Evolutionary conservation across 208 protist species (phyloP).

Genomic region (Trypanosomatidae sp.): DNA sequence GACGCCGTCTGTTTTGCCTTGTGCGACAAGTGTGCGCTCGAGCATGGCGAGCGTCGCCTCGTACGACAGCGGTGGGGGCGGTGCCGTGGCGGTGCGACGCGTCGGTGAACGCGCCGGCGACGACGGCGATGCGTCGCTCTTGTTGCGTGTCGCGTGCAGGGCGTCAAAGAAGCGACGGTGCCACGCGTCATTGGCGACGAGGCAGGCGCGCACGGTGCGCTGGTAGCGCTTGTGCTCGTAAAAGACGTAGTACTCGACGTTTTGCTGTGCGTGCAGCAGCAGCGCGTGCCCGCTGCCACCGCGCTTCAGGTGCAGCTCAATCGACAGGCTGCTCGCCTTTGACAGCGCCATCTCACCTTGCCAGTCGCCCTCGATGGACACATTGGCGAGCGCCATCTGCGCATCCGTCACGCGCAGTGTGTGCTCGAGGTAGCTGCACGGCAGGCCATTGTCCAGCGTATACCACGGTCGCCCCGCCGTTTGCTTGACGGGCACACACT

Average conservation of each 20-base stretch:
- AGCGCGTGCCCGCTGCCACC: constrained; percentile 2
- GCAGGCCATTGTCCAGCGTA: constrained; percentile 43
- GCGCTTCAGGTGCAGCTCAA: not conserved
- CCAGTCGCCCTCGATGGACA: constrained; percentile 61
- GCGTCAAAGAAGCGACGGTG: not conserved
- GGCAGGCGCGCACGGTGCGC: constrained; percentile 26
- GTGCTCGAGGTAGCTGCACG: constrained; percentile 70
- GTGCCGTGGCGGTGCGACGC: not conserved
- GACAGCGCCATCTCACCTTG: constrained; percentile 27
- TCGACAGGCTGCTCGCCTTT: not conserved
- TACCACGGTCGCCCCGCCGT: constrained; percentile 47
- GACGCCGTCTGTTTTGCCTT: too few species aligned
- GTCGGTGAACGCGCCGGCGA: not conserved
- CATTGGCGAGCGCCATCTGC: constrained; percentile 6
- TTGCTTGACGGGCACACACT: constrained; percentile 75
- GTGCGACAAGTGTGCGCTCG: too few species aligned
- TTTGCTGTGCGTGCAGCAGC: not conserved
- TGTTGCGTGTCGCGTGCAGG: not conserved
- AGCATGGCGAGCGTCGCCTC: not conserved
- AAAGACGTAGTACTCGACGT: constrained; percentile 12
- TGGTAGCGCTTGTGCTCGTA: constrained; percentile 49
- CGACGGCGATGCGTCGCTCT: not conserved
- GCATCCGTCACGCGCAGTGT: constrained; percentile 38
- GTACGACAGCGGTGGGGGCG: not conserved
- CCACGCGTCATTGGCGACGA: constrained; percentile 4